Percentiles rank a stretch among this genome's conserved stretches.
phyloP scores from a whole-genome alignment of 2,329 filamentous ascomycete species.

The Arachnomyces sp. region DNA sequence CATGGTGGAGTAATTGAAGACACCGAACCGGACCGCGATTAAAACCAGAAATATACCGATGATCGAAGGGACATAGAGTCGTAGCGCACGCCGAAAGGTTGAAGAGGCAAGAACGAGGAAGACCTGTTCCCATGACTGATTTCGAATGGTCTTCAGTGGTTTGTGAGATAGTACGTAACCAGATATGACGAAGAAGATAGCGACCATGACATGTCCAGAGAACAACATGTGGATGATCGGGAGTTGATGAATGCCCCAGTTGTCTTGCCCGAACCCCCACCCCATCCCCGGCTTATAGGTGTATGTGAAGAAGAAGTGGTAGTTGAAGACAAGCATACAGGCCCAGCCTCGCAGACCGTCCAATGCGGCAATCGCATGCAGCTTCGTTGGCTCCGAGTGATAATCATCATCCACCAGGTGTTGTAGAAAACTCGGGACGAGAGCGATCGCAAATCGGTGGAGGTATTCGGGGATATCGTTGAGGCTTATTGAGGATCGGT shows the following conservation, averaged over 20 bases:
- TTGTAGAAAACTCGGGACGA: slow-evolving; percentile 32
- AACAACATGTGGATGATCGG: slow-evolving; percentile 37
- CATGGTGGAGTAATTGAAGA: slow-evolving; percentile 30
- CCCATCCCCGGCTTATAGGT: slow-evolving; percentile 34
- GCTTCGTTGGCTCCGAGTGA: slow-evolving; percentile 19
- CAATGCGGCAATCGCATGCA: slow-evolving; percentile 33
- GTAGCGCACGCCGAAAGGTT: slow-evolving; percentile 37
- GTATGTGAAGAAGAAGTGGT: slow-evolving; percentile 39
- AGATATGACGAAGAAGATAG: slow-evolving; percentile 43
- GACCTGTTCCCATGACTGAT: slow-evolving; percentile 30
- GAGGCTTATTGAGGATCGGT: too few relatives aligned
- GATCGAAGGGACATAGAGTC: slow-evolving; percentile 37
- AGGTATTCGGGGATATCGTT: too few relatives aligned
- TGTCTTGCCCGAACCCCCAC: slow-evolving; percentile 34
- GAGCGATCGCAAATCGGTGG: slow-evolving; percentile 17
- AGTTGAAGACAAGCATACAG: slow-evolving; percentile 40
- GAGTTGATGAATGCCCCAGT: slow-evolving; percentile 34
- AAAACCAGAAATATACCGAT: slow-evolving; percentile 33
- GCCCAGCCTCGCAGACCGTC: slow-evolving; percentile 39
- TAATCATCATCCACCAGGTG: slow-evolving; percentile 23
- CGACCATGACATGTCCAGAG: slow-evolving; percentile 41
- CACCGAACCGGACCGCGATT: slow-evolving; percentile 35
- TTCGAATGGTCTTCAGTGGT: slow-evolving; percentile 32
- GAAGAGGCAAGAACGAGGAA: slow-evolving; percentile 35
- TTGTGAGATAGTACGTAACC: slow-evolving; percentile 42